Base-by-base conservation (phyloP, 1,284 basidiomycete genomes). In the Leccinum glutinopallens region DNA sequence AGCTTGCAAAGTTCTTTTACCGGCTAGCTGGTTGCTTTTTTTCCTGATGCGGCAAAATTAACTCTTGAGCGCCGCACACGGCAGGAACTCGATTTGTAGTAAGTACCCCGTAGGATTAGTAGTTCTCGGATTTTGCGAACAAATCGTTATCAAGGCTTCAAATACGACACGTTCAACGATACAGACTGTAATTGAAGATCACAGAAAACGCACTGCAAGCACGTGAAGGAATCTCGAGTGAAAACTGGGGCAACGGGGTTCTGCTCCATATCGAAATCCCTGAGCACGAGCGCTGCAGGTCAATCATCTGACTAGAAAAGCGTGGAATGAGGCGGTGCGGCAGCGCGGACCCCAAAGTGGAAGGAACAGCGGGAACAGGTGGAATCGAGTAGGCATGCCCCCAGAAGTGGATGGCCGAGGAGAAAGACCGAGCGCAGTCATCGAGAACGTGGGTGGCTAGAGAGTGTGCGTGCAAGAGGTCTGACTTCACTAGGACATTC, bases 271-370 rank as follows among this genome's bases (percentile, higher is more conserved):
- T 82, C 81, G 4, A 72, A 58, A 41, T 79, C 78, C 59, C 75
- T 76, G 22, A 67, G 63, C 61, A 61, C 66, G 60, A 64, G 77
- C 65, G 76, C 67, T 13, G 77, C 67, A 59, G 80, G 75, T 41
- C 80, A 79, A 60, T 90, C 88, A 64, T 87, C 86, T n/a, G 82
- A 62, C 84, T 85, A 59, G 93, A 80, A 61, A 93, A 82, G 32
- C 90, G 85, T 12, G 91, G 87, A 59, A 93, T 74, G 71, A 92
- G 89, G 19, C 90, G 82, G 17, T 86, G 84, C 17, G 78, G 73
- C 4, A 84, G 78, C 32, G 81, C 75, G 22, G 81, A 77, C 15
- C 78, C 78, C 46, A 71, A 67, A 68, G 73, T 60, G 60, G 79
- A 72, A 53, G 77, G 75, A 29, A 71, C 59, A 15, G 70, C 64